Percentiles rank a stretch among this genome's conserved stretches.
These are phyloP conservation scores for Zoysia pacifica DNA, from an alignment of 176 grass and related monocot genomes.

Conservation along the genomic window DNA sequence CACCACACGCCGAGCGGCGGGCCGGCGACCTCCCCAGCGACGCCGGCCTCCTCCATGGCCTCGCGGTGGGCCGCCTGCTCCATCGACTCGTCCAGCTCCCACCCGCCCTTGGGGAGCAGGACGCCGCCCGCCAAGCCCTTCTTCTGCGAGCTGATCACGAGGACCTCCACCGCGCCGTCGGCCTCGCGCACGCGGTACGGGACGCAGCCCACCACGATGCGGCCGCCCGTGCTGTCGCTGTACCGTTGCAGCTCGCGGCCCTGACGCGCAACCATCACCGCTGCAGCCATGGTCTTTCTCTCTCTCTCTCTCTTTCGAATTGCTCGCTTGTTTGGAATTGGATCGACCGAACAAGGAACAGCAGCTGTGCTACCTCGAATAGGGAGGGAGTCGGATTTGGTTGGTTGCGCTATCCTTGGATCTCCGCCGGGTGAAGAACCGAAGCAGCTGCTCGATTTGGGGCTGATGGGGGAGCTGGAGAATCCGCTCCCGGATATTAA, in stretches of 20 bases:
- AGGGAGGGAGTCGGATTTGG: not conserved
- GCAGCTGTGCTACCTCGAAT: not conserved
- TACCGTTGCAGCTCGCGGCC: conserved; percentile 71
- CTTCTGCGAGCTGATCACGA: conserved; percentile 68
- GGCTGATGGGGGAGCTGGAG: not conserved
- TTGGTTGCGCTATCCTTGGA: conserved; percentile 30
- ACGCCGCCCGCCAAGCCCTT: conserved; percentile 44
- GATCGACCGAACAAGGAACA: not conserved
- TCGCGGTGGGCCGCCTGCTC: conserved; percentile 59
- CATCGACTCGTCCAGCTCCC: conserved; percentile 74
- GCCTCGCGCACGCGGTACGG: conserved; percentile 33
- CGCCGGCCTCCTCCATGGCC: conserved; percentile 74
- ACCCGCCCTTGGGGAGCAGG: conserved; percentile 74
- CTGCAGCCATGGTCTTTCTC: not conserved
- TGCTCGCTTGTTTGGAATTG: not conserved
- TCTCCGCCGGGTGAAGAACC: not conserved
- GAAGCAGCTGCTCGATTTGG: conserved; percentile 6
- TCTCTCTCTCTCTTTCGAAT: not conserved
- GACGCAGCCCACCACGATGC: conserved; percentile 71
- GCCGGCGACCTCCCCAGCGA: conserved; percentile 38
- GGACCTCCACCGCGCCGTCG: conserved; percentile 49
- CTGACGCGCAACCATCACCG: conserved; percentile 63
- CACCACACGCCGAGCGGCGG: conserved; percentile 44
- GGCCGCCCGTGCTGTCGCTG: conserved; percentile 51
- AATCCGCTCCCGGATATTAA: conserved; percentile 34